Evolutionary conservation across 2,329 filamentous ascomycete genomes (phyloP), one percentile per base, ranked within the genome.

Genomic region (Neonectria hederae): DNA sequence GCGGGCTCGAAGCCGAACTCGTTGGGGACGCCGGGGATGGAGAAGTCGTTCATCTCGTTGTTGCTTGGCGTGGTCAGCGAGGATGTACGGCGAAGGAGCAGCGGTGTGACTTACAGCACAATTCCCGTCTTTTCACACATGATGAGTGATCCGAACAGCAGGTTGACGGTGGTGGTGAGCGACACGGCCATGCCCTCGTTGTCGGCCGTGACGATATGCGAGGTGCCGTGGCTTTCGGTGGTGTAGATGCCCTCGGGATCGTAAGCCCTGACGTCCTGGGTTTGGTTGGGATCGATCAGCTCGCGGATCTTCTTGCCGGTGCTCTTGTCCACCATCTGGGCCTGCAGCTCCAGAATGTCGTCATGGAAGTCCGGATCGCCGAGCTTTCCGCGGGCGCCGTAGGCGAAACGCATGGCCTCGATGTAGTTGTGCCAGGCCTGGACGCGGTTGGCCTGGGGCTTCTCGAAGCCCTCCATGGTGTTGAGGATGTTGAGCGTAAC

Each of bases 391-490:
- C 94, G 89, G 71, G 91, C 82, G 4, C 90, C 94, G 76, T 97
- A 98, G 3, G 88, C 94, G 76, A 97, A 98, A 22, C 93, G 87
- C 81, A 97, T 93, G 13, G 94, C 91, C 82, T 98, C 96, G 74
- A 93, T 89, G 68, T 97, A 86, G 14, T 92, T 88, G 78, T 98
- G 96, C 0, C 90, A 90, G 40, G 84, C 30, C 30, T 51, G 26
- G 22, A 26, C 3, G 22, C 24, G 14, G 6, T 22, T 8, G 17
- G 7, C 4, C 11, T 28, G 5, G 8, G 24, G 40, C 14, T 63
- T 21, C 2, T 57, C 80, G 77, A 92, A 97, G 19, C 92, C 91
- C 77, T 95, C 90, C 78, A 97, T 86, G 32, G 90, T 93, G 75
- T 97, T 97, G 74, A 98, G 83, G 3, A 90, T 89, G 60, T 87